Evolutionary conservation across 1,284 basidiomycete species (phyloP), one percentile per base, ranked within the genome.

Genomic region (Ustilago nuda): DNA sequence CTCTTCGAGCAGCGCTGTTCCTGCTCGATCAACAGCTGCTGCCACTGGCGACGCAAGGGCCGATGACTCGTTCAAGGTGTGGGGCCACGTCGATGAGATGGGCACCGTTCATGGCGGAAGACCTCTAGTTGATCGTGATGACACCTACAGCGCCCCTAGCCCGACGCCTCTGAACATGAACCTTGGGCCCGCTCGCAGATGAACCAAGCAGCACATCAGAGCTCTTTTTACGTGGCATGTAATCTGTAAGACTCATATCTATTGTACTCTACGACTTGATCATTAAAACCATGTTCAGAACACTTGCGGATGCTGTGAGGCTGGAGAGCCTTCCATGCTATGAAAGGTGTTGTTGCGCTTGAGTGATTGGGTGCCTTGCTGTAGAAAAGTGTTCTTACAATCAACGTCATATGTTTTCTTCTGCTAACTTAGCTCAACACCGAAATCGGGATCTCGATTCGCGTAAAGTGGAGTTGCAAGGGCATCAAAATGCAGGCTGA

Each of bases 131-230:
- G 78, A 74, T 17, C 61, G 76, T 15, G 79, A 81, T 52, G 76
- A 81, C 46, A 82, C 81, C 13, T 82, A 81, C 67, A 76, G 72
- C 51, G 79, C 81, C 13, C 79, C 81, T 0, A 79, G 76, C 50
- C 81, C 81, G 35, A 81, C 81, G 37, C 81, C 81, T 8, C 56
- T 76, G 37, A 72, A 72, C 57, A 67, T 72, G 70, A 72, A 72
- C n/a, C 37, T 64, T 9, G 70, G 57, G 13, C 50, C 35, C 8
- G 51, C 68, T 36, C 62, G 63, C n/a, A 46, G 41, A 39, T 71
- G 56, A 71, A 19, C 2, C 8, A 15, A 32, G 23, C 48, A 8
- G 9, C n/a, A 15, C 13, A 9, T 45, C 6, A 7, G n/a, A 6
- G 15, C 39, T 15, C n/a, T 17, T 13, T 32, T 30, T 9, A 30